A percentile compares a stretch with the other conserved stretches of the same genome.
These are phyloP conservation scores for Pestalotiopsis sp. DNA, from an alignment of 2,329 filamentous ascomycete genomes.

Conservation along the genomic window DNA sequence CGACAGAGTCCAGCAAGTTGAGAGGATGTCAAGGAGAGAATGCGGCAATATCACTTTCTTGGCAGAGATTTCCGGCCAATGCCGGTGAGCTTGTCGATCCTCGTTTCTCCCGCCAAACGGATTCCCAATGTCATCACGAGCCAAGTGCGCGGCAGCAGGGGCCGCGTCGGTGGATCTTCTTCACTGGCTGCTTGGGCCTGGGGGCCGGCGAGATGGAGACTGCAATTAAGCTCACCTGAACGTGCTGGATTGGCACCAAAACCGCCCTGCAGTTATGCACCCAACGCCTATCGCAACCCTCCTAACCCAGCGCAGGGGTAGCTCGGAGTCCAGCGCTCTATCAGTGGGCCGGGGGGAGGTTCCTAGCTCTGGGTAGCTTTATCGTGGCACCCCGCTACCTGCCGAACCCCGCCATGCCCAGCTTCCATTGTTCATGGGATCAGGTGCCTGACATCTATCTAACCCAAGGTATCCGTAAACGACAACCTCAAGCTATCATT, in stretches of 20 bases:
- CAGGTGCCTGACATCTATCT: not conserved
- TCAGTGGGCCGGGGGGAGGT: slow-evolving; percentile 3
- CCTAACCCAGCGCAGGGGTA: not conserved
- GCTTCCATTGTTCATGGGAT: not conserved
- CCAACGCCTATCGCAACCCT: not conserved
- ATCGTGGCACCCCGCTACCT: slow-evolving; percentile 3
- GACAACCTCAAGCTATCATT: not conserved
- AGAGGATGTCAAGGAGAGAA: not conserved
- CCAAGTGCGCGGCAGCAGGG: not conserved
- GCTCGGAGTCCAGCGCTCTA: slow-evolving; percentile 6
- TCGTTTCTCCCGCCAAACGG: not conserved
- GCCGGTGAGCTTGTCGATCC: not conserved
- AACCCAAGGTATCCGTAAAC: not conserved
- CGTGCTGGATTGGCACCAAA: not conserved
- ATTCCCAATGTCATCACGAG: not conserved
- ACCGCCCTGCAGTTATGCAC: not conserved
- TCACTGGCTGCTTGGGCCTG: not conserved
- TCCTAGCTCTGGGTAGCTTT: slow-evolving; percentile 3
- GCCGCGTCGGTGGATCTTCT: not conserved
- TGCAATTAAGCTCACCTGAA: slow-evolving; percentile 2
- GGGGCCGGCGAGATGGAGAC: not conserved
- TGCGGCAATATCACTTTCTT: not conserved
- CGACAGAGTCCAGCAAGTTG: not conserved
- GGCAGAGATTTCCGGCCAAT: slow-evolving; percentile 2
- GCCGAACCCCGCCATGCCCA: slow-evolving; percentile 2